These are phyloP conservation scores for Rhytidiadelphus loreus DNA, from an alignment of 225 moss, liverwort and hornwort genomes.

Conservation along the genomic window DNA sequence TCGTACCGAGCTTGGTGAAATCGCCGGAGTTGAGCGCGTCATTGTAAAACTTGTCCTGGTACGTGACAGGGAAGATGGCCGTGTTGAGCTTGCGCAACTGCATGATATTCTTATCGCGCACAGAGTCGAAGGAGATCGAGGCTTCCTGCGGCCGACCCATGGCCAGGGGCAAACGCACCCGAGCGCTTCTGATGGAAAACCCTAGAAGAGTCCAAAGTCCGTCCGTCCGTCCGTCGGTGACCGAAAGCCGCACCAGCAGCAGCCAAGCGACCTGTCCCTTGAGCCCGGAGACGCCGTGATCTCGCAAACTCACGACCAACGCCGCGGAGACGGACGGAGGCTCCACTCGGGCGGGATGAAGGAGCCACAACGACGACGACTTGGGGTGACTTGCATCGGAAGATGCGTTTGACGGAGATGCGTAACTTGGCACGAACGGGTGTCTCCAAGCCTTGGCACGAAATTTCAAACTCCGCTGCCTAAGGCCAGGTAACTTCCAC, in stretches of 20 bases:
- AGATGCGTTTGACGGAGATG: not conserved
- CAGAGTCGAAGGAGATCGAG: conserved; percentile 76
- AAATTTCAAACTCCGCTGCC: not conserved
- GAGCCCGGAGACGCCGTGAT: not conserved
- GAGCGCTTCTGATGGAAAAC: not conserved
- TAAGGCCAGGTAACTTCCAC: too few species aligned
- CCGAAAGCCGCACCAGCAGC: not conserved
- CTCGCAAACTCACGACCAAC: not conserved
- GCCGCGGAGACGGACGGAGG: not conserved
- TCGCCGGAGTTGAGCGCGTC: conserved; percentile 96
- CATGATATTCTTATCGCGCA: conserved; percentile 94
- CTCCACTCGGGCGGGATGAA: not conserved
- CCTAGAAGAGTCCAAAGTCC: not conserved
- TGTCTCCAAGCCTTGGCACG: too few species aligned
- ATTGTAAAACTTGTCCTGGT: conserved; percentile 93
- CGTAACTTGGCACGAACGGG: not conserved
- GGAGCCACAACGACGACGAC: too few species aligned
- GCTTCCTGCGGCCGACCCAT: conserved; percentile 71
- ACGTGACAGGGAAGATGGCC: conserved; percentile 85
- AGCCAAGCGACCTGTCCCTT: not conserved
- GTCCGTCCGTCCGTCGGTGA: not conserved
- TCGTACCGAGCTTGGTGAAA: conserved; percentile 84
- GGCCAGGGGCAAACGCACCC: not conserved
- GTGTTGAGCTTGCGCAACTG: conserved; percentile 91
- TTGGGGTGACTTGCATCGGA: not conserved